These are phyloP conservation scores for Babesia bovis DNA, from an alignment of 169 alveolate species.

Conservation along the genomic window DNA sequence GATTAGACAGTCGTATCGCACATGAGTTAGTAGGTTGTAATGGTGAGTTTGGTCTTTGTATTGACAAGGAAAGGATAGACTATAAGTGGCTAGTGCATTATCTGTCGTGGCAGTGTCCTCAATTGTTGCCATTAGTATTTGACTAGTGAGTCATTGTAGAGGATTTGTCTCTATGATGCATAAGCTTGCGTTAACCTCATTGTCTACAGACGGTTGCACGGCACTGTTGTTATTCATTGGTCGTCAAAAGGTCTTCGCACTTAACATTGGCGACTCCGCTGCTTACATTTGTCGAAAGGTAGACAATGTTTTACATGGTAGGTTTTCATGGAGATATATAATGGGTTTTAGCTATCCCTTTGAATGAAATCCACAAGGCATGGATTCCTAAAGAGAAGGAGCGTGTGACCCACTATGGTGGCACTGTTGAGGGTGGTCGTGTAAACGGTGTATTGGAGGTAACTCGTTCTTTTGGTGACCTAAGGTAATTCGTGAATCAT, in stretches of 20 bases:
- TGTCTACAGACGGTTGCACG: conserved; percentile 82
- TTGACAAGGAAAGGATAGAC: too few relatives aligned
- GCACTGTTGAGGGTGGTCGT: conserved; percentile 93
- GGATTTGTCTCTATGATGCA: too few relatives aligned
- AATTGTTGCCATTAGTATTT: not conserved
- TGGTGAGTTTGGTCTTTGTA: conserved; percentile 10
- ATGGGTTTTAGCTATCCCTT: conserved; percentile 77
- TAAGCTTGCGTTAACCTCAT: not conserved
- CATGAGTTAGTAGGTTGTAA: conserved; percentile 45
- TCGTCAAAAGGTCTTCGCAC: conserved; percentile 65
- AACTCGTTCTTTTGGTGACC: conserved; percentile 95
- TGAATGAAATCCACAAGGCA: conserved; percentile 95
- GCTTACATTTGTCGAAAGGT: conserved; percentile 74
- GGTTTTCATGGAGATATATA: not conserved
- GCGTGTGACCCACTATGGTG: conserved; percentile 92
- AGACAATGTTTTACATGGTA: conserved; percentile 44
- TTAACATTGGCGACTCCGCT: conserved; percentile 83
- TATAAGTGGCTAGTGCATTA: too few relatives aligned
- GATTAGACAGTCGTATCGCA: conserved; percentile 63
- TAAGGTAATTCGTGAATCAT: conserved; percentile 79
- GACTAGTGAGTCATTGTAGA: not conserved
- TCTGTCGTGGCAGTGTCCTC: too few relatives aligned
- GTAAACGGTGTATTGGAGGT: conserved; percentile 93
- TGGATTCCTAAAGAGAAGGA: conserved; percentile 90
- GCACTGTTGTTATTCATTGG: conserved; percentile 73